Evolutionary conservation across 2,329 filamentous ascomycete species (phyloP), one percentile per base, ranked within the genome.

Genomic region (Cladobotryum protrusum): DNA sequence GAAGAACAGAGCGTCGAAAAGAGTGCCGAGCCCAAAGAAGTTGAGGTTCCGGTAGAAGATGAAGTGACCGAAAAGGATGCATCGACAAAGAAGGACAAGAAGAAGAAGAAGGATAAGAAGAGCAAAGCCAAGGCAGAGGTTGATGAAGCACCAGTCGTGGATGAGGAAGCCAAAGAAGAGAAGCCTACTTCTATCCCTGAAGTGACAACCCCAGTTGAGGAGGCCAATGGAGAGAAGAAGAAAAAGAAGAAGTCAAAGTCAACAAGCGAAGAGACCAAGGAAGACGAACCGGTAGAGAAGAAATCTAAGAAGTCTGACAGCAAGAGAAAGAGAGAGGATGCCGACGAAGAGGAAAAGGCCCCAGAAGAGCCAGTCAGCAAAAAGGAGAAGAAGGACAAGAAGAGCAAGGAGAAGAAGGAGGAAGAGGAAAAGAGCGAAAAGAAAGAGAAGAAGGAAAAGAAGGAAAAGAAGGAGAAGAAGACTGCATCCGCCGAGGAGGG

Each of bases 401-500:
- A 56, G 48, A 37, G 46, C 3, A 15, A 49, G 1, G 50, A 53
- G 1, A 35, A 49, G 1, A 39, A 36, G 29, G 48, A 54, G 34
- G 39, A 51, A 20, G 39, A 44, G 46, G 48, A 48, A 4, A 52
- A 57, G 43, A 55, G 52, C 35, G 56, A 54, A 17, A 55, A 59
- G 36, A 51, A 17, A 11, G 52, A 57, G 40, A 46, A 48, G 29
- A 56, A 55, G 24, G 58, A 62, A 43, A 48, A 53, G 47, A 57
- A 54, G 45, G 53, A 8, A 42, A 53, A 9, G 52, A 55, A 15
- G 47, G 35, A 45, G 45, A 54, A 62, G 36, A 59, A 62, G 44
- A 54, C 59, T 44, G 59, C 61, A 43, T 54, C 54, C 47, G 40
- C 56, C 17, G 52, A 53, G 15, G 55, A 64, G 39, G 49, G 60